phyloP scores from a whole-genome alignment of 495 filamentous ascomycete species.

The Achaetomiella virescens region DNA sequence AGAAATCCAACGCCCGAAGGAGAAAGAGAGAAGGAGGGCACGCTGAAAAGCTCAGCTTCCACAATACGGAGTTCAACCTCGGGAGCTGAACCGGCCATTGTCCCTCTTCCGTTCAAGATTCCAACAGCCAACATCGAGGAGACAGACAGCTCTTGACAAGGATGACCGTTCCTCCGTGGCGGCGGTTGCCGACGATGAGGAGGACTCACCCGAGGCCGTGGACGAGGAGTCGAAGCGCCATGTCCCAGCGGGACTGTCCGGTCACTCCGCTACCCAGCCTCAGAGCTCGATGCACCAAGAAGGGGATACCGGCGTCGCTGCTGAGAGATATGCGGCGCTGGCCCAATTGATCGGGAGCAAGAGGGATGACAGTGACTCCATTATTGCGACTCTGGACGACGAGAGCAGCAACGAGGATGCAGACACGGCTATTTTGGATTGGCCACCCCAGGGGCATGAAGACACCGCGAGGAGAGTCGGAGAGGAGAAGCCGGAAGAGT shows the following conservation, averaged over 20 bases:
- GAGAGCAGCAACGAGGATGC: conserved; percentile 37
- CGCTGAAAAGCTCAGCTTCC: neutral
- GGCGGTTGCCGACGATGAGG: conserved; percentile 53
- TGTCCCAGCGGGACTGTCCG: conserved; percentile 26
- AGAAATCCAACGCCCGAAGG: conserved; percentile 15
- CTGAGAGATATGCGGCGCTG: conserved; percentile 39
- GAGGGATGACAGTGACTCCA: conserved; percentile 39
- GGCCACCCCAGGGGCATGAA: neutral
- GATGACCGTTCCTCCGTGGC: conserved; percentile 55
- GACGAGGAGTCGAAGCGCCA: neutral
- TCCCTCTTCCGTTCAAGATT: conserved; percentile 57
- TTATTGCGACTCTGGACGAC: conserved; percentile 50
- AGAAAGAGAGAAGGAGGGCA: conserved; percentile 23
- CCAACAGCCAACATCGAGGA: conserved; percentile 31
- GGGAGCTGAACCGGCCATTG: conserved; percentile 28
- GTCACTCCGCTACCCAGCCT: too few relatives aligned
- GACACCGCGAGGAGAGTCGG: neutral
- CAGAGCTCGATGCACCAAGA: conserved; percentile 20
- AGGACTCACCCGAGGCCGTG: conserved; percentile 17
- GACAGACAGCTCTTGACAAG: conserved; percentile 27
- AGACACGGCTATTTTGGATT: conserved; percentile 1
- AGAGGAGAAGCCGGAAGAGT: neutral
- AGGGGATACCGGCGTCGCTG: conserved; percentile 13
- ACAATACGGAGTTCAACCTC: conserved; percentile 10
- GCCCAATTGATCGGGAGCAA: conserved; percentile 30